Evolutionary conservation across 148 eudicot genomes (phyloP).

Genomic region (Vaccinium corymbosum): DNA sequence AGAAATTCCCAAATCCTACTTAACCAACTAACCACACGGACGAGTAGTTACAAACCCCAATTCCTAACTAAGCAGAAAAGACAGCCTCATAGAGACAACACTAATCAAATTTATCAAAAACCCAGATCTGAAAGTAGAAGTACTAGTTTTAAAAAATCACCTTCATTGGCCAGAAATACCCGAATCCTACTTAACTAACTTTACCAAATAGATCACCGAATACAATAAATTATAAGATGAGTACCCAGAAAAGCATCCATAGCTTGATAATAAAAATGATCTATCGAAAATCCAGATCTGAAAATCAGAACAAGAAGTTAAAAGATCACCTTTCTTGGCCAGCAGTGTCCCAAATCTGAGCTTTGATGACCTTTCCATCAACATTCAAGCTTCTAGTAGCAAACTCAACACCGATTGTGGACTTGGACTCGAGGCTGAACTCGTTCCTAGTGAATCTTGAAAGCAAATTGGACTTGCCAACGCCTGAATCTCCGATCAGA

Average conservation of each 20-base stretch:
- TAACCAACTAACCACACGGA: background rate
- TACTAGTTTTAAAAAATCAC: background rate
- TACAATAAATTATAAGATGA: background rate
- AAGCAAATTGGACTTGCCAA: slow-evolving; percentile 29
- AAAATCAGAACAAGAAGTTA: background rate
- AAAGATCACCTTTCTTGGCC: slow-evolving; percentile 25
- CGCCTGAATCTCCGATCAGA: slow-evolving; percentile 30
- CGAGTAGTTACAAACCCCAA: background rate
- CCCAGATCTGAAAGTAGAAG: slow-evolving; percentile 11
- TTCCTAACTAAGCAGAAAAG: background rate
- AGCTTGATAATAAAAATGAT: background rate
- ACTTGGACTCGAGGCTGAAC: slow-evolving; percentile 60
- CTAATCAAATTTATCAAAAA: background rate
- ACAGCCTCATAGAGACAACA: background rate
- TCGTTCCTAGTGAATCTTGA: slow-evolving; percentile 49
- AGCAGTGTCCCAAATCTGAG: slow-evolving; percentile 36
- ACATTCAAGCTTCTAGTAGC: slow-evolving; percentile 27
- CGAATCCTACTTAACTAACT: background rate
- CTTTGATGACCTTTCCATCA: slow-evolving; percentile 29
- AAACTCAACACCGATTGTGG: slow-evolving; percentile 47
- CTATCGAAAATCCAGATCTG: slow-evolving; percentile 4
- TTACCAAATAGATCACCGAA: background rate
- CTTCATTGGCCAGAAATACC: background rate
- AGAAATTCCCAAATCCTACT: slow-evolving; percentile 5
- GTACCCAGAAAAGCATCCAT: background rate